phyloP scores from a whole-genome alignment of 805 yeast species.

The Cephaloascus fragrans region DNA sequence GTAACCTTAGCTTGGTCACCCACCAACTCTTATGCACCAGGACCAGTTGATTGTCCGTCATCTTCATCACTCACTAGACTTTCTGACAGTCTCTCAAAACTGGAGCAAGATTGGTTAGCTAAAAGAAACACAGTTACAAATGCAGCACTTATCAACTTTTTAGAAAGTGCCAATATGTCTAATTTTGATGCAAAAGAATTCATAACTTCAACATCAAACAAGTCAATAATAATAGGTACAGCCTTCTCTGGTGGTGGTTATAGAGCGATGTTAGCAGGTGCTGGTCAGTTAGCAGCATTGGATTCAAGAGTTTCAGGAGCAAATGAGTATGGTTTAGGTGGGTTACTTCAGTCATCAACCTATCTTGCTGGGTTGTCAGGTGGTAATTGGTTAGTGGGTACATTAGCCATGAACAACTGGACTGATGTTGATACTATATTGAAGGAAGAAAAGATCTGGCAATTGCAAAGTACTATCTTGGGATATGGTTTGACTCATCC shows the following conservation, averaged over 20 bases:
- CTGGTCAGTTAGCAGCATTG: conserved; percentile 72
- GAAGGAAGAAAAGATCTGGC: conserved; percentile 48
- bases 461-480: conserved; percentile 49
- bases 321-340: conserved; percentile 51
- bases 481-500: conserved; percentile 56
- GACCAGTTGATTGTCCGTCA: conserved; percentile 42
- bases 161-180: conserved; percentile 33
- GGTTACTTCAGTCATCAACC: conserved; percentile 59
- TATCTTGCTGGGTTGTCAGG: conserved; percentile 77
- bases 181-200: conserved; percentile 38
- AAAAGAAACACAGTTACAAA: conserved; percentile 36
- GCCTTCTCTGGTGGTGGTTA: conserved; percentile 86
- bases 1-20: conserved; percentile 46
- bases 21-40: conserved; percentile 54
- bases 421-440: conserved; percentile 56
- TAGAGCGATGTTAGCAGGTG: conserved; percentile 80
- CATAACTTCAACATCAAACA: conserved; percentile 21
- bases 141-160: conserved; percentile 33
- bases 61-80: conserved; percentile 29
- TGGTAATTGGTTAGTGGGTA: conserved; percentile 74
- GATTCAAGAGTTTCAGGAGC: conserved; percentile 60
- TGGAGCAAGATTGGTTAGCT: conserved; percentile 45
- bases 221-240: conserved; percentile 40
- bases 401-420: conserved; percentile 63
- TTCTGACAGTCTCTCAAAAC: conserved; percentile 34